A percentile compares a stretch with the other conserved stretches of the same genome.
Conservation (phyloP, 2,329 filamentous ascomycete genomes). For the Nigrospora osmanthi region DNA sequence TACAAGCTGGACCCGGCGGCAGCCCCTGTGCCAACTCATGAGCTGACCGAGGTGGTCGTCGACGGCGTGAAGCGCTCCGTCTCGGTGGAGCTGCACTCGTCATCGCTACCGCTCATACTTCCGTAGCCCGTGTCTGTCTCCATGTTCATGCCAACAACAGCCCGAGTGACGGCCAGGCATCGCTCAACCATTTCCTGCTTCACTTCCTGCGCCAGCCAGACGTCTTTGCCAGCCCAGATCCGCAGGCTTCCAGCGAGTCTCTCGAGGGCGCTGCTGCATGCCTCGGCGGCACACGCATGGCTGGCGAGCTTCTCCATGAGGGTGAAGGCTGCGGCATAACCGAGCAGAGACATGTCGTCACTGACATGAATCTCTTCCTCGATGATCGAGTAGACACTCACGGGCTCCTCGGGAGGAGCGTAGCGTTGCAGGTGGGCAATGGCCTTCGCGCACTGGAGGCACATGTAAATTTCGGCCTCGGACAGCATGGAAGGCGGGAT, state of each 20-base stretch:
- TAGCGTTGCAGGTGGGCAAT: constrained; percentile 47
- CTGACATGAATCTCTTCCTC: constrained; percentile 28
- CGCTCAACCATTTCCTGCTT: constrained; percentile 46
- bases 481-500: constrained; percentile 31
- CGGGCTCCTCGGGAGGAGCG: constrained; percentile 31
- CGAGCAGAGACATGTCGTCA: constrained; percentile 45
- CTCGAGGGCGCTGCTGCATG: constrained; percentile 43
- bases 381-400: constrained; percentile 42
- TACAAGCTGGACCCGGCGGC: too few relatives aligned
- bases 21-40: too few relatives aligned
- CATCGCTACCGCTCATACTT: constrained; percentile 43
- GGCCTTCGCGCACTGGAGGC: constrained; percentile 52
- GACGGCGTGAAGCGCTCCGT: too few relatives aligned
- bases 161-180: constrained; percentile 48
- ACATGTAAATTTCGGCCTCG: constrained; percentile 45
- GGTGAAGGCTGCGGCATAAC: constrained; percentile 50
- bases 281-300: constrained; percentile 38
- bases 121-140: constrained; percentile 49
- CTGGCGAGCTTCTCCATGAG: constrained; percentile 45
- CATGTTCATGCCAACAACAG: constrained; percentile 49
- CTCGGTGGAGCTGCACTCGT: constrained; percentile 4
- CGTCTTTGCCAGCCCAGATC: constrained; percentile 50
- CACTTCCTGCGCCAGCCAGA: constrained; percentile 41
- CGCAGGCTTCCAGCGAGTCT: constrained; percentile 48
- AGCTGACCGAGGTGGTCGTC: too few relatives aligned